Conservation (phyloP, 75 land plant genomes). For the Cunninghamia lanceolata region DNA sequence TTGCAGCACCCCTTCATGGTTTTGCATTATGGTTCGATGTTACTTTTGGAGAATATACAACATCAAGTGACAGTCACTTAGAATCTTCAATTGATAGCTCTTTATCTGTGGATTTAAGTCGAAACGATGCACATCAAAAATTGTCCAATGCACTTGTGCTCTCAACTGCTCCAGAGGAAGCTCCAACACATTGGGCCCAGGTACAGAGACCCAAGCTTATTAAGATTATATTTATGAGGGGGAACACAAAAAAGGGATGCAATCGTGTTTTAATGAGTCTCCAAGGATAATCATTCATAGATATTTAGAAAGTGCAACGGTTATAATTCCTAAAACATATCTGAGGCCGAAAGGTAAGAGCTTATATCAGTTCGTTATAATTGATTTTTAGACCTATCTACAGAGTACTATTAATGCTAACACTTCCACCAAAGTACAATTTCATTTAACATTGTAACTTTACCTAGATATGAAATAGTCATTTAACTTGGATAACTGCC, state of each 20-base stretch:
- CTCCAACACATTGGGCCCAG: conserved; percentile 98
- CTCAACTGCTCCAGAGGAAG: conserved; percentile 93
- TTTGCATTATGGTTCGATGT: conserved; percentile 99
- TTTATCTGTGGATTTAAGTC: conserved; percentile 18
- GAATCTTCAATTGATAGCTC: conserved; percentile 24
- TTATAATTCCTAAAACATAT: background rate
- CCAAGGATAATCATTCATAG: background rate
- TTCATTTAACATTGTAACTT: background rate
- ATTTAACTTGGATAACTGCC: background rate
- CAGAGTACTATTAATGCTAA: too few species aligned
- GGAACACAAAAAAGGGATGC: too few species aligned
- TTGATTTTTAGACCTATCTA: background rate
- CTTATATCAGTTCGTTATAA: background rate
- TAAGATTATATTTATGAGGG: background rate
- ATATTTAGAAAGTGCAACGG: background rate
- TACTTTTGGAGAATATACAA: conserved; percentile 50
- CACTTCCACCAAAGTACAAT: background rate
- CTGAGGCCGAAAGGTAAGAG: background rate
- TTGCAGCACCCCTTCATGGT: conserved; percentile 86
- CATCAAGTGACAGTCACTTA: conserved; percentile 15
- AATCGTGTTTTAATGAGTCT: background rate
- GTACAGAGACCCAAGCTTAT: conserved; percentile 20
- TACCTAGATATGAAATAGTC: background rate
- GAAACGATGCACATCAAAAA: conserved; percentile 33
- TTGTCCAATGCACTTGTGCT: conserved; percentile 51